A percentile compares a stretch with the other conserved stretches of the same genome.
phyloP scores from a whole-genome alignment of 495 filamentous ascomycete genomes.

The Tuber microsphaerosporum region DNA sequence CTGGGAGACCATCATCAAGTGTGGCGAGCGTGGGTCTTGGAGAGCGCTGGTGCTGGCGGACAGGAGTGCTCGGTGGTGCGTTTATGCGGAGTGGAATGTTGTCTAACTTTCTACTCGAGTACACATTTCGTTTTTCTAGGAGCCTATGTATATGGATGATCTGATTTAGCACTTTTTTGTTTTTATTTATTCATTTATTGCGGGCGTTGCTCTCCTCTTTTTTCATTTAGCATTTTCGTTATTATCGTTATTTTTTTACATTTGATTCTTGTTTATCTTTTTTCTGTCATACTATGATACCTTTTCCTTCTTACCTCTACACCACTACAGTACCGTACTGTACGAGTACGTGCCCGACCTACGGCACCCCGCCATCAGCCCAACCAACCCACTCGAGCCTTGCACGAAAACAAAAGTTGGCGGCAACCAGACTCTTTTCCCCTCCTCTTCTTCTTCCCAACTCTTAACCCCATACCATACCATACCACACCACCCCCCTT shows the following conservation, averaged over 20 bases:
- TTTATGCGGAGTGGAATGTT: conserved; percentile 92
- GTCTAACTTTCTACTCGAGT: conserved; percentile 15
- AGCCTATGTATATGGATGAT: not conserved
- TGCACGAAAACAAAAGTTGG: not conserved
- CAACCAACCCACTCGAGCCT: not conserved
- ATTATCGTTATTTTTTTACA: not conserved
- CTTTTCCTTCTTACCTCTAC: not conserved
- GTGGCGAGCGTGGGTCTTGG: conserved; percentile 85
- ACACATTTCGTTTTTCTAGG: conserved; percentile 10
- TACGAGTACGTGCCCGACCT: not conserved
- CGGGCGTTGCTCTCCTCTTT: conserved; percentile 22
- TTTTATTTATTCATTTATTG: conserved; percentile 15
- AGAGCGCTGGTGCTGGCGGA: conserved; percentile 89
- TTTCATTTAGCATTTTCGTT: conserved; percentile 19
- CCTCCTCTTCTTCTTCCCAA: not conserved
- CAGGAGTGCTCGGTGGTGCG: conserved; percentile 92
- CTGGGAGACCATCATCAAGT: conserved; percentile 98
- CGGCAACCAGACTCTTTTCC: not conserved
- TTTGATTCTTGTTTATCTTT: conserved; percentile 8
- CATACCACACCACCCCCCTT: not conserved
- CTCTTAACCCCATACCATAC: not conserved
- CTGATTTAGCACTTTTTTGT: not conserved
- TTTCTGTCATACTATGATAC: not conserved
- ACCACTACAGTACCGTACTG: not conserved
- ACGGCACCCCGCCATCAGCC: not conserved